Evolutionary conservation across 1,284 basidiomycete genomes (phyloP).

Genomic region (Ceraceosorus guamensis): DNA sequence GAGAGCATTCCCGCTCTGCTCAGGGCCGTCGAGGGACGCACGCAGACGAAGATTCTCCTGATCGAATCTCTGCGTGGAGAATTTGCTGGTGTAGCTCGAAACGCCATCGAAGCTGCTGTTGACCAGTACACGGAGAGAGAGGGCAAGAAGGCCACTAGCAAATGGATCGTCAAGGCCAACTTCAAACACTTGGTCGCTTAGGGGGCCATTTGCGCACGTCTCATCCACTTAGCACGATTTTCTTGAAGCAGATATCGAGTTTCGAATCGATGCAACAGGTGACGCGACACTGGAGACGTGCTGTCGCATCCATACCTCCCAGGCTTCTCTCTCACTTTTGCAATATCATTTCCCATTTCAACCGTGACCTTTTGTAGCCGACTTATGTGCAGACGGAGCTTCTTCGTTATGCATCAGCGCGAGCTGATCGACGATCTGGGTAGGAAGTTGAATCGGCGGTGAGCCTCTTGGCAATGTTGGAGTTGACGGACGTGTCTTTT

Average conservation of each 20-base stretch:
- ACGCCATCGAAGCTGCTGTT: conserved; percentile 6
- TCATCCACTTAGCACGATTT: no score
- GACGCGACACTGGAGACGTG: no score
- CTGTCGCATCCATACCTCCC: no score
- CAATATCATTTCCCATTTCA: no score
- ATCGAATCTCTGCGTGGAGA: conserved; percentile 8
- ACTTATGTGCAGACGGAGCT: background rate
- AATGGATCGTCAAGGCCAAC: conserved; percentile 9
- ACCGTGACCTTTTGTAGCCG: no score
- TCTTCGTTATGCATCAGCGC: background rate
- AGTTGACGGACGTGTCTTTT: no score
- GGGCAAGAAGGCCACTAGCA: conserved; percentile 6
- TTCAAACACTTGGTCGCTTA: background rate
- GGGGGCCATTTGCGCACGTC: no score
- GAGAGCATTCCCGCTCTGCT: conserved; percentile 6
- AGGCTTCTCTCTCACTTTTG: no score
- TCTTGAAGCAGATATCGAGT: no score
- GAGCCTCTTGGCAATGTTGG: no score
- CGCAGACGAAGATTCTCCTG: conserved; percentile 8
- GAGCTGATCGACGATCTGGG: conserved; percentile 6
- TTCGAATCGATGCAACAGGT: no score
- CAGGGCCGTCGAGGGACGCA: conserved; percentile 8
- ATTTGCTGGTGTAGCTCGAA: conserved; percentile 8
- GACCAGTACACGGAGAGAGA: conserved; percentile 6
- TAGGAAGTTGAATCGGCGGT: no score